These are phyloP conservation scores for Leishmania aethiopica DNA, from an alignment of 208 protist species.

Conservation along the genomic window DNA sequence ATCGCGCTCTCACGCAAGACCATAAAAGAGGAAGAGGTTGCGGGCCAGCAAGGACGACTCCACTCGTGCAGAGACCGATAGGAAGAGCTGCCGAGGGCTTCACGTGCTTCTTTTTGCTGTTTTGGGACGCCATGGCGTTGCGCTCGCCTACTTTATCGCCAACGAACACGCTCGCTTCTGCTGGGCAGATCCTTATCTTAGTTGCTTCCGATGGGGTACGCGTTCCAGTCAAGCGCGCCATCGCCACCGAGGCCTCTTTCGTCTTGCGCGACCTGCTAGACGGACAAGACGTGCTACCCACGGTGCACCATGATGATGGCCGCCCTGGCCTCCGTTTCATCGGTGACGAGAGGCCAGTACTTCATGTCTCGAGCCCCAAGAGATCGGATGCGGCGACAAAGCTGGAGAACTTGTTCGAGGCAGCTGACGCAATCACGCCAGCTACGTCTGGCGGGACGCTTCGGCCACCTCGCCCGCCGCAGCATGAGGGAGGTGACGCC, in stretches of 20 bases:
- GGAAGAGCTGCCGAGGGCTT: too few relatives aligned
- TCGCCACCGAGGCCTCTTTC: slow-evolving; percentile 75
- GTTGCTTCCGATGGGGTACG: slow-evolving; percentile 70
- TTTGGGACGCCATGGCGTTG: neutral
- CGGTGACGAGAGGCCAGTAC: neutral
- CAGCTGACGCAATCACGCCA: neutral
- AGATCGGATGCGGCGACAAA: slow-evolving; percentile 6
- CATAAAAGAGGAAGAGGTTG: neutral
- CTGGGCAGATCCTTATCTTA: slow-evolving; percentile 57
- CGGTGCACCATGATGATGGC: slow-evolving; percentile 3
- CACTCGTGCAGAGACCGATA: too few relatives aligned
- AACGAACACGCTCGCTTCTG: neutral
- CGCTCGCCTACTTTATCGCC: slow-evolving; percentile 7
- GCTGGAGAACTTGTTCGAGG: slow-evolving; percentile 29
- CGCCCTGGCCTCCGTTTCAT: neutral
- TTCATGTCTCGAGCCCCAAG: neutral
- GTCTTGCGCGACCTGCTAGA: slow-evolving; percentile 82
- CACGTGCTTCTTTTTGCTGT: too few relatives aligned
- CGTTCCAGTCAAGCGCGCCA: slow-evolving; percentile 57
- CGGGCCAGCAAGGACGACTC: too few relatives aligned
- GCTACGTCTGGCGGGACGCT: neutral
- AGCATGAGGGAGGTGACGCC: neutral
- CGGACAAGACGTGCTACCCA: slow-evolving; percentile 38
- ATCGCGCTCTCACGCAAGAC: neutral
- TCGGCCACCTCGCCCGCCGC: neutral